These are phyloP conservation scores for Penicillium steckii DNA, from an alignment of 495 filamentous ascomycete species.

Conservation along the genomic window DNA sequence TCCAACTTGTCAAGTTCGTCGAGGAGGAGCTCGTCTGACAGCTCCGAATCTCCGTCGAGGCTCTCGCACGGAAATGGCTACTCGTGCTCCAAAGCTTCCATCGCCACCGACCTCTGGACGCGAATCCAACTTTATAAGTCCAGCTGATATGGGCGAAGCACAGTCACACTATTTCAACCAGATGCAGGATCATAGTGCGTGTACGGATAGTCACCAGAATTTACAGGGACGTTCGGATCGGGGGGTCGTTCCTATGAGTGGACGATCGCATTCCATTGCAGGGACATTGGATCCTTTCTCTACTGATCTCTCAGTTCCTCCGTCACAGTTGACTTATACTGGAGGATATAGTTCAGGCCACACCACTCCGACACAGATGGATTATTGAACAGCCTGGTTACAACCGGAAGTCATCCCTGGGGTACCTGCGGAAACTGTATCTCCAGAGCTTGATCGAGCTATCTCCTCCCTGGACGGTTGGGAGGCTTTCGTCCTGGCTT, in stretches of 20 bases:
- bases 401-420: too few relatives aligned
- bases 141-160: constrained; percentile 25
- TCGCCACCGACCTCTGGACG: constrained; percentile 39
- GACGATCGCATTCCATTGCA: constrained; percentile 28
- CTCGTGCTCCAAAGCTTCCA: constrained; percentile 42
- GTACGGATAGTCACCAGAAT: constrained; percentile 28
- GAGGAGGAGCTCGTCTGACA: constrained; percentile 44
- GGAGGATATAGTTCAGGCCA: constrained; percentile 33
- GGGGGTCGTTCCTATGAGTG: constrained; percentile 29
- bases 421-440: too few relatives aligned
- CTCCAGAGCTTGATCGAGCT: too few relatives aligned
- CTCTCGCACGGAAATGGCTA: constrained; percentile 40
- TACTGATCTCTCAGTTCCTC: constrained; percentile 30
- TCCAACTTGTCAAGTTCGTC: constrained; percentile 50
- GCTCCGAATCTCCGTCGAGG: constrained; percentile 44
- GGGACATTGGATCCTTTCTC: constrained; percentile 33
- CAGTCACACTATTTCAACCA: constrained; percentile 38
- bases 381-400: too few relatives aligned
- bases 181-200: constrained; percentile 23
- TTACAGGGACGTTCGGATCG: constrained; percentile 28
- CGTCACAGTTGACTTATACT: constrained; percentile 35
- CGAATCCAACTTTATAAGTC: constrained; percentile 33
- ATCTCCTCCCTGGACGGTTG: too few relatives aligned
- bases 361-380: constrained; percentile 25
- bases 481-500: too few relatives aligned